Evolutionary conservation across 495 filamentous ascomycete genomes (phyloP).

Genomic region (Penicillium pulvis): DNA sequence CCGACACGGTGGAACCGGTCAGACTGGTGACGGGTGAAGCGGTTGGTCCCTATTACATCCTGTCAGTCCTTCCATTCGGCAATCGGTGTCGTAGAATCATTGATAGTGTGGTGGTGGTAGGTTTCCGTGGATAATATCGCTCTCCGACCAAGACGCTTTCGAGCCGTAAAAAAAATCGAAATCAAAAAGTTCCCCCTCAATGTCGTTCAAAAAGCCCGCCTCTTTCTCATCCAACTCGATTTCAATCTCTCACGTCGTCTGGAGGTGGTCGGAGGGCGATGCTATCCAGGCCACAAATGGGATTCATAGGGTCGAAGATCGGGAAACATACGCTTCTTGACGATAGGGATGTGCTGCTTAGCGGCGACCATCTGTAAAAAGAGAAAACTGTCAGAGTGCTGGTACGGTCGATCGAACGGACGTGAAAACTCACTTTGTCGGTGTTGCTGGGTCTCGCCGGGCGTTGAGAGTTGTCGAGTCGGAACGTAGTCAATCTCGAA

Average conservation of each 20-base stretch:
- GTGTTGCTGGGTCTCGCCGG: slow-evolving; percentile 46
- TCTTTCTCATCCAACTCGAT: slow-evolving; percentile 14
- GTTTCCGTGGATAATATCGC: slow-evolving; percentile 21
- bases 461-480: slow-evolving; percentile 54
- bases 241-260: slow-evolving; percentile 6
- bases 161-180: slow-evolving; percentile 3
- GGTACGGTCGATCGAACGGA: slow-evolving; percentile 15
- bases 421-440: slow-evolving; percentile 47
- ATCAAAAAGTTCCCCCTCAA: neutral
- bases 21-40: slow-evolving; percentile 93
- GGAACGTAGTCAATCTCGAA: slow-evolving; percentile 48
- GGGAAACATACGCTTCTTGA: slow-evolving; percentile 93
- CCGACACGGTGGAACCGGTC: slow-evolving; percentile 91
- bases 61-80: slow-evolving; percentile 25
- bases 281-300: slow-evolving; percentile 22
- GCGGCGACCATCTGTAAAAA: slow-evolving; percentile 85
- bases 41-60: slow-evolving; percentile 68
- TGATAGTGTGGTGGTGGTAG: slow-evolving; percentile 5
- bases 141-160: slow-evolving; percentile 17
- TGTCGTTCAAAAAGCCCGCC: slow-evolving; percentile 2
- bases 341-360: slow-evolving; percentile 98
- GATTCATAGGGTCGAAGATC: slow-evolving; percentile 21
- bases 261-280: slow-evolving; percentile 26
- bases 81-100: slow-evolving; percentile 5
- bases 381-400: slow-evolving; percentile 20